A percentile compares a stretch with the other conserved stretches of the same genome.
phyloP scores from a whole-genome alignment of 75 land plant species.

The Azolla pinnata region DNA sequence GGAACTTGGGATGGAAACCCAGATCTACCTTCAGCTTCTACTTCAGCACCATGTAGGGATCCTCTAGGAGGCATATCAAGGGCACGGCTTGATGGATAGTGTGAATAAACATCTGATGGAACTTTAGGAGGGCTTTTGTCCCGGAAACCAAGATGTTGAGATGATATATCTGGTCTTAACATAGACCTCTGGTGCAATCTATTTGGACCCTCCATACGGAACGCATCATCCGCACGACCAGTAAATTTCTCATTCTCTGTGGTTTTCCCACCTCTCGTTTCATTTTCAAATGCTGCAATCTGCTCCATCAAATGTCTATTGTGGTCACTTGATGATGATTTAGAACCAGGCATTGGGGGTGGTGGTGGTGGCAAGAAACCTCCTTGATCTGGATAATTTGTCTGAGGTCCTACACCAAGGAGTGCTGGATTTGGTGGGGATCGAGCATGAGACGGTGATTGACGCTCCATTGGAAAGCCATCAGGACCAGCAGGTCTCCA shows the following conservation, averaged over 20 bases:
- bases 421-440: slow-evolving; percentile 1
- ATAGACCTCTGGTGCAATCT: not conserved
- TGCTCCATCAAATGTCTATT: slow-evolving; percentile 9
- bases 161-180: not conserved
- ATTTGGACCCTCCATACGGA: not conserved
- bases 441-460: not conserved
- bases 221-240: not conserved
- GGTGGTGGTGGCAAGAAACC: not conserved
- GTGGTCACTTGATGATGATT: not conserved
- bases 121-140: slow-evolving; percentile 7
- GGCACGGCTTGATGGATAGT: slow-evolving; percentile 8
- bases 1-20: slow-evolving; percentile 11
- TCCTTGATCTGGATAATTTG: not conserved
- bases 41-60: slow-evolving; percentile 4
- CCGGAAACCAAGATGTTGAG: slow-evolving; percentile 4
- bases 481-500: not conserved
- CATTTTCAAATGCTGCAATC: slow-evolving; percentile 10
- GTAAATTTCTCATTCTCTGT: not conserved
- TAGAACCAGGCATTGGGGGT: not conserved
- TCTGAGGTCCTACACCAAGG: not conserved
- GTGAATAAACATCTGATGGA: slow-evolving; percentile 23
- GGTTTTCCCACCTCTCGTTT: not conserved
- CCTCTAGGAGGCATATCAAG: slow-evolving; percentile 9
- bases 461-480: not conserved
- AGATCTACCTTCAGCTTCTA: slow-evolving; percentile 17